These are phyloP conservation scores for Capillidium rhysosporum DNA, from an alignment of 371 early-diverging fungal species.

Conservation along the genomic window DNA sequence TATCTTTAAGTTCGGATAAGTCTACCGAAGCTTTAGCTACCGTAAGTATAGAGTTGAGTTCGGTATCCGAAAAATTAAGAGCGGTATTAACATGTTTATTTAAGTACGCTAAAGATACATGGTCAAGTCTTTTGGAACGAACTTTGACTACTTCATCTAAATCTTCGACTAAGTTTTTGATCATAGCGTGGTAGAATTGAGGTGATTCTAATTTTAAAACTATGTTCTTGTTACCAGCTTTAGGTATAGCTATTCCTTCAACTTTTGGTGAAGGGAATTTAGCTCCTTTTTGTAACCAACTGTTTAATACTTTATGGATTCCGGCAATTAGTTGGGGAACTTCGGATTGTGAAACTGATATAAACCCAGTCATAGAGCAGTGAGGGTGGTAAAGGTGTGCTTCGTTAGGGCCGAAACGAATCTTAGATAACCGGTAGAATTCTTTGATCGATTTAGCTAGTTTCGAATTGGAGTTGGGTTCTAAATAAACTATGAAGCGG, in stretches of 20 bases:
- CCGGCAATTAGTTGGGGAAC: not conserved
- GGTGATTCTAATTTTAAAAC: not conserved
- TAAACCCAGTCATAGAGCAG: conserved; percentile 22
- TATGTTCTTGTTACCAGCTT: not conserved
- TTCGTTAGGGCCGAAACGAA: conserved; percentile 14
- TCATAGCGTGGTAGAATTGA: not conserved
- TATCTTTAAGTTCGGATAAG: not conserved
- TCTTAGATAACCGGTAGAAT: conserved; percentile 10
- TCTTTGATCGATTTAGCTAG: conserved; percentile 11
- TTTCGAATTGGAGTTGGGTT: conserved; percentile 12
- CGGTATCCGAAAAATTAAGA: not conserved
- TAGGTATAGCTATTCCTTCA: not conserved
- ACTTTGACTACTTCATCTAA: not conserved
- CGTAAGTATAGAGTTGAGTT: not conserved
- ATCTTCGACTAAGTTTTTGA: not conserved
- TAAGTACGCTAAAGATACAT: not conserved
- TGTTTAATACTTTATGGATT: not conserved
- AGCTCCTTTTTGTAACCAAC: not conserved
- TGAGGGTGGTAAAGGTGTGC: conserved; percentile 22
- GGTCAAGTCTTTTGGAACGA: not conserved
- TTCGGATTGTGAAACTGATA: conserved; percentile 6
- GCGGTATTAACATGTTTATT: not conserved
- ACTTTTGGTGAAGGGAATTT: not conserved
- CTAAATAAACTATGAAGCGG: conserved; percentile 17
- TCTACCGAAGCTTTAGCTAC: not conserved